A percentile compares a stretch with the other conserved stretches of the same genome.
Conservation (phyloP, 2,329 filamentous ascomycete species). For the Monosporascus sp. region DNA sequence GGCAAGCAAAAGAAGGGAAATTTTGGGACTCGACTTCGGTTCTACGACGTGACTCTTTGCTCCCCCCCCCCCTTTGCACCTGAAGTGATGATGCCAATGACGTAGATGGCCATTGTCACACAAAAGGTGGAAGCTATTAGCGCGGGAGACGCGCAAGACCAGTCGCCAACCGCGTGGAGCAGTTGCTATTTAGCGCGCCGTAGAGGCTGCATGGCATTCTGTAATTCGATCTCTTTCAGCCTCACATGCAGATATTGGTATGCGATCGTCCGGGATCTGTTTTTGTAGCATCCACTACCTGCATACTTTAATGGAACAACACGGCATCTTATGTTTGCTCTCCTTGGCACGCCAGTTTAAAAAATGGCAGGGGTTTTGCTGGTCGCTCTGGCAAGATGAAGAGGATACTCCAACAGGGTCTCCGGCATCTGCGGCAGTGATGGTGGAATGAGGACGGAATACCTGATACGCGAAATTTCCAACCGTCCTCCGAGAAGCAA, state of each 20-base stretch:
- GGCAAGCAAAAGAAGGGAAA: neutral
- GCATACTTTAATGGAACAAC: too few species aligned
- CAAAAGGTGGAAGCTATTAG: slow-evolving; percentile 2
- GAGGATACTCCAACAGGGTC: neutral
- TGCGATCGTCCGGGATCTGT: neutral
- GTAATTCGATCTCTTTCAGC: neutral
- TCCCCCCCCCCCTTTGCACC: neutral
- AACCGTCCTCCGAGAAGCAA: too few species aligned
- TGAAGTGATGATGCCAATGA: slow-evolving; percentile 6
- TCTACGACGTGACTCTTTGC: neutral
- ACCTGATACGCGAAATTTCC: too few species aligned
- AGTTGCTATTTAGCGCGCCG: neutral
- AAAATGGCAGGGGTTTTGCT: neutral
- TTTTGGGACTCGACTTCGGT: neutral
- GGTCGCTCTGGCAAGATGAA: slow-evolving; percentile 4
- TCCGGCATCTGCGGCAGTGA: neutral
- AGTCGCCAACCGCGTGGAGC: neutral
- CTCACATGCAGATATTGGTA: neutral
- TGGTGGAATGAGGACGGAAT: too few species aligned
- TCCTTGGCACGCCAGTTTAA: too few species aligned
- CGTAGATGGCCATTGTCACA: slow-evolving; percentile 10
- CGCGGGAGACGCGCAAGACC: neutral
- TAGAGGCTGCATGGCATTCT: neutral
- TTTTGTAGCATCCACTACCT: too few species aligned
- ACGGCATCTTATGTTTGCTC: too few species aligned